Base-by-base conservation (phyloP, 2,329 filamentous ascomycete species). In the Fusarium nelsonii region DNA sequence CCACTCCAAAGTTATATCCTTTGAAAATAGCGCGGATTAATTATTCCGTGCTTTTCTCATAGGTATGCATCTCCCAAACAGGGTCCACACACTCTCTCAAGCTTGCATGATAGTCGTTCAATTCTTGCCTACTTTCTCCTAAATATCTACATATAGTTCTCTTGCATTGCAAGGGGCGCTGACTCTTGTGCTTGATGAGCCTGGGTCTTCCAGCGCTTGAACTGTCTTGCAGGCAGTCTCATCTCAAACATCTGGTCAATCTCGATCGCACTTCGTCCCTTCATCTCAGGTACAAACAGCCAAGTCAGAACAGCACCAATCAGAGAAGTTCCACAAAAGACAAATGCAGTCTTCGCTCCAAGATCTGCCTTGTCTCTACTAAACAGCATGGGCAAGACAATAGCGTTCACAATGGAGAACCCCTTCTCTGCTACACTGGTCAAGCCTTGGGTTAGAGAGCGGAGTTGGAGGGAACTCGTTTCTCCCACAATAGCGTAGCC, bases 391-490 rank as follows among this genome's bases (percentile, higher is more conserved):
- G 77, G 75, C 14, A 79, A 37, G 8, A 73, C 53, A 4, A 77
- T 62, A 1, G 62, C 58, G 16, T 74, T 18, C 6, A 51, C 66
- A 1, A 81, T 79, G 0, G 79, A 80, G 0, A 78, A 74, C 0
- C 79, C 70, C 6, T 82, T 80, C 4, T 78, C 78, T 1, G 79
- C 75, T 8, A 83, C 74, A 71, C 81, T 83, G 28, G 80, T 79
- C 3, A 84, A 55, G 2, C 78, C 81, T 23, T 82, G 80, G 0
- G 73, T 73, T 11, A 63, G 49, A 3, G 74, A 63, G 28, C 74
- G 58, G 0, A 76, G 59, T 11, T 67, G 62, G 1, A 76, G 63
- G 0, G 74, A 74, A 6, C 72, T 71, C 1, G 68, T 74, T 16
- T 76, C 71, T 58, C 79, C 79, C 11, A 79, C 69, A 15, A 83